A percentile compares a stretch with the other conserved stretches of the same genome.
These are phyloP conservation scores for Candida albicans DNA, from an alignment of 1,139 yeast species.

Conservation along the genomic window DNA sequence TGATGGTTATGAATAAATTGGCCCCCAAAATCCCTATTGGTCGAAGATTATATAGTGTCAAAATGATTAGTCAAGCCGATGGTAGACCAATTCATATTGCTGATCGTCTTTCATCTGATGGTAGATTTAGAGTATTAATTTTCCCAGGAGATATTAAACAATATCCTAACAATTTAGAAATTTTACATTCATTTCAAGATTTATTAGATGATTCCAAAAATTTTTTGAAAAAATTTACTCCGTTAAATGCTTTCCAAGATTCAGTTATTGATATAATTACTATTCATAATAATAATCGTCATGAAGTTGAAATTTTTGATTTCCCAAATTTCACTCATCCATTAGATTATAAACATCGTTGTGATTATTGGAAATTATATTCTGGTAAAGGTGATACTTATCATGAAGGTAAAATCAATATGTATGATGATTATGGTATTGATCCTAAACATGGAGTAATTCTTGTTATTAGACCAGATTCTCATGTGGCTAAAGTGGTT, in stretches of 20 bases:
- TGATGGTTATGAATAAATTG: constrained; percentile 5
- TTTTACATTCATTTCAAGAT: constrained; percentile 17
- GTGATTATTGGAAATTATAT: constrained; percentile 31
- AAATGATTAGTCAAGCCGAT: constrained; percentile 25
- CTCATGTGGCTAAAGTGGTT: constrained; percentile 26
- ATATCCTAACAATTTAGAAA: constrained; percentile 13
- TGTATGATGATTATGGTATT: constrained; percentile 25
- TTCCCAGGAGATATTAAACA: constrained; percentile 25
- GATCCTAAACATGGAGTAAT: constrained; percentile 23
- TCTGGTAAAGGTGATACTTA: constrained; percentile 20
- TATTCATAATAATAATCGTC: constrained; percentile 22
- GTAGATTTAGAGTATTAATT: constrained; percentile 28
- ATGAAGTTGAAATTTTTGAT: constrained; percentile 23
- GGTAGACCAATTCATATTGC: constrained; percentile 24
- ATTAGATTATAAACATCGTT: constrained; percentile 24
- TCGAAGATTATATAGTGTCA: constrained; percentile 24
- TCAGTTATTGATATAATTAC: constrained; percentile 26
- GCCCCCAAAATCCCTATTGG: constrained; percentile 28
- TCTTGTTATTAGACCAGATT: constrained; percentile 33
- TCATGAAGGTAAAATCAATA: constrained; percentile 11
- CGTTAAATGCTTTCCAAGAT: constrained; percentile 23
- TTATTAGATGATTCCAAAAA: constrained; percentile 15
- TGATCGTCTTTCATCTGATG: constrained; percentile 22
- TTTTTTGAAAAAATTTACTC: constrained; percentile 24
- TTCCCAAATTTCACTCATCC: constrained; percentile 30